A percentile compares a stretch with the other conserved stretches of the same genome.
These are phyloP conservation scores for Candida nemodendra DNA, from an alignment of 805 yeast genomes.

Conservation along the genomic window DNA sequence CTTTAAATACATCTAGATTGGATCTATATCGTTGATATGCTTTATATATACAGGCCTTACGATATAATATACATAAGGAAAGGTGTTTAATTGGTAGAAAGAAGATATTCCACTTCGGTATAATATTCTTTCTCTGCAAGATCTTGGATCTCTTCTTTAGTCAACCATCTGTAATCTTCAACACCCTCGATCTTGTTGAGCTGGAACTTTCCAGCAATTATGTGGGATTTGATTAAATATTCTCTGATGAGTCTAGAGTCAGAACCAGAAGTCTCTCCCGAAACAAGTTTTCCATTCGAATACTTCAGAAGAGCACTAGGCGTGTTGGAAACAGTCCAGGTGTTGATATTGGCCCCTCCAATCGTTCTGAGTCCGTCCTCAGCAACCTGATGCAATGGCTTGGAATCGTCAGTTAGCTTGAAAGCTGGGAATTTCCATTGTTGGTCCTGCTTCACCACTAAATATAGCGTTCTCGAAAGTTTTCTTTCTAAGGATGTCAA, in stretches of 20 bases:
- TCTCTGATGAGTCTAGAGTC: constrained; percentile 43
- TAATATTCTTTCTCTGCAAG: constrained; percentile 56
- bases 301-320: constrained; percentile 73
- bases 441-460: constrained; percentile 52
- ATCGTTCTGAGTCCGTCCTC: constrained; percentile 65
- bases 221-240: constrained; percentile 82
- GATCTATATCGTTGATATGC: background rate
- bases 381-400: constrained; percentile 69
- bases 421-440: constrained; percentile 85
- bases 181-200: constrained; percentile 37
- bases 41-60: background rate
- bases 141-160: constrained; percentile 70
- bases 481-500: constrained; percentile 70
- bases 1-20: too few species aligned
- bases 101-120: constrained; percentile 49
- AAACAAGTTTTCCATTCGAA: constrained; percentile 27
- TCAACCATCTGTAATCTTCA: constrained; percentile 74
- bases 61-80: background rate
- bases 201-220: constrained; percentile 76
- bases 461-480: constrained; percentile 75
- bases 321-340: constrained; percentile 87
- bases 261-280: constrained; percentile 16
- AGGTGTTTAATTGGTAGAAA: constrained; percentile 28
- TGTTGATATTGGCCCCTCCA: constrained; percentile 77
- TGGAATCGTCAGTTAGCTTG: constrained; percentile 37